Evolutionary conservation across 1,284 basidiomycete species (phyloP).

Genomic region (Papiliotrema laurentii): DNA sequence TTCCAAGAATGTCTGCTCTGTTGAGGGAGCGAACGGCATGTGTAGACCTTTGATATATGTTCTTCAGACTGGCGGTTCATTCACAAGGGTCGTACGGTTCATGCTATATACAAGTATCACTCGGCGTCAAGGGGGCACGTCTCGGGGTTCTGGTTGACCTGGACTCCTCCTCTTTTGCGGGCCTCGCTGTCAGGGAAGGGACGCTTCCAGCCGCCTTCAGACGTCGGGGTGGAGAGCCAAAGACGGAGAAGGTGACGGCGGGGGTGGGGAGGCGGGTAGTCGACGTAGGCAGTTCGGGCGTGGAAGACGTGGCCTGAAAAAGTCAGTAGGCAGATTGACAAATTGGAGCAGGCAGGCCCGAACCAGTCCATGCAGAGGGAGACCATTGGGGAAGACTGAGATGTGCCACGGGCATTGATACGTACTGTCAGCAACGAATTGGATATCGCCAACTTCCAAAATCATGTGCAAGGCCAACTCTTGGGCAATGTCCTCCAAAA

Average conservation of each 20-base stretch:
- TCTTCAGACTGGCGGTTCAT: too few species aligned
- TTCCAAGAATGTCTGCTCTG: too few species aligned
- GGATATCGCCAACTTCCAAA: slow-evolving; percentile 48
- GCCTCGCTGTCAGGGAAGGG: slow-evolving; percentile 44
- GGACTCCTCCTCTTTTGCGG: slow-evolving; percentile 43
- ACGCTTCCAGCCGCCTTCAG: slow-evolving; percentile 48
- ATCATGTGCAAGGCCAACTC: slow-evolving; percentile 48
- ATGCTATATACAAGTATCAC: too few species aligned
- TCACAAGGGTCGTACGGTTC: too few species aligned
- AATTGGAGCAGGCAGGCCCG: slow-evolving; percentile 11
- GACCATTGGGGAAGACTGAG: too few species aligned
- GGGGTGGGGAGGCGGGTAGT: slow-evolving; percentile 43
- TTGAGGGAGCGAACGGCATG: too few species aligned
- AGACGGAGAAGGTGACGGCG: slow-evolving; percentile 50
- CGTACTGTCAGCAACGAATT: slow-evolving; percentile 35
- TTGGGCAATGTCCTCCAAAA: slow-evolving; percentile 48
- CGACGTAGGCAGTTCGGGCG: slow-evolving; percentile 48
- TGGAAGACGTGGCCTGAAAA: slow-evolving; percentile 43
- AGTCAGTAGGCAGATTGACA: background rate
- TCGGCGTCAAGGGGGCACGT: slow-evolving; percentile 49
- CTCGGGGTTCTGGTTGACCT: slow-evolving; percentile 39
- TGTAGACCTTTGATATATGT: too few species aligned
- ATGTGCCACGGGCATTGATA: background rate
- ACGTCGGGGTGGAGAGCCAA: slow-evolving; percentile 46
- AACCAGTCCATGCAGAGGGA: background rate